These are phyloP conservation scores for Hawksworthiomyces lignivorus DNA, from an alignment of 2,329 filamentous ascomycete species.

Conservation along the genomic window DNA sequence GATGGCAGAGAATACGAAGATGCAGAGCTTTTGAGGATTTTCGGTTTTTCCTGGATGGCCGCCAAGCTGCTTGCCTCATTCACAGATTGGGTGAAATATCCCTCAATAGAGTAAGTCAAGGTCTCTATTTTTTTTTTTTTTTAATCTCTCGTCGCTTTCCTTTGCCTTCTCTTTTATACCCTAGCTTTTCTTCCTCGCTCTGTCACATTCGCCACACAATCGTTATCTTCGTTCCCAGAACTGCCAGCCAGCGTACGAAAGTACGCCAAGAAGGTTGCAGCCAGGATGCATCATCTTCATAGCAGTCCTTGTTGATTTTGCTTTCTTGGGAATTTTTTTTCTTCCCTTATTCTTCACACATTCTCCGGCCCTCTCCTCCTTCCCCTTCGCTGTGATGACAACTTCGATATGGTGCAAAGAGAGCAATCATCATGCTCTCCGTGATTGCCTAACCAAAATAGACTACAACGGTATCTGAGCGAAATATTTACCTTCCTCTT, in stretches of 20 bases:
- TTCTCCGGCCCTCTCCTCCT: neutral
- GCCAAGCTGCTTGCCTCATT: slow-evolving; percentile 3
- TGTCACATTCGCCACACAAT: too few relatives aligned
- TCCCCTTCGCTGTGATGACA: slow-evolving; percentile 53
- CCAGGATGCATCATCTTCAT: too few relatives aligned
- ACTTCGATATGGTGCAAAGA: slow-evolving; percentile 47
- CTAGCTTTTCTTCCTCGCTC: neutral
- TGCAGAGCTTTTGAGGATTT: neutral
- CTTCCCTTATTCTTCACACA: neutral
- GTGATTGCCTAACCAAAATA: slow-evolving; percentile 60
- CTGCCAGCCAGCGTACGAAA: too few relatives aligned
- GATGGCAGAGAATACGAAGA: too few relatives aligned
- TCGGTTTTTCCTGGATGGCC: slow-evolving; percentile 11
- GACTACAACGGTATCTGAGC: slow-evolving; percentile 99
- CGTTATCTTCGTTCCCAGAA: too few relatives aligned
- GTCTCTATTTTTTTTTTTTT: neutral
- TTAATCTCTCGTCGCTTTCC: neutral
- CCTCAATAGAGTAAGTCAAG: slow-evolving; percentile 19
- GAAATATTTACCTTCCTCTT: slow-evolving; percentile 21
- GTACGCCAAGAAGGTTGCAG: too few relatives aligned
- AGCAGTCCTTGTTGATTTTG: too few relatives aligned
- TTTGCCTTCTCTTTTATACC: neutral
- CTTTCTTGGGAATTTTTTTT: too few relatives aligned
- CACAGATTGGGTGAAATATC: slow-evolving; percentile 18
- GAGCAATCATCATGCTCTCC: slow-evolving; percentile 51